Evolutionary conservation across 179 eudicot genomes (phyloP).

Genomic region (Actinidia arguta): DNA sequence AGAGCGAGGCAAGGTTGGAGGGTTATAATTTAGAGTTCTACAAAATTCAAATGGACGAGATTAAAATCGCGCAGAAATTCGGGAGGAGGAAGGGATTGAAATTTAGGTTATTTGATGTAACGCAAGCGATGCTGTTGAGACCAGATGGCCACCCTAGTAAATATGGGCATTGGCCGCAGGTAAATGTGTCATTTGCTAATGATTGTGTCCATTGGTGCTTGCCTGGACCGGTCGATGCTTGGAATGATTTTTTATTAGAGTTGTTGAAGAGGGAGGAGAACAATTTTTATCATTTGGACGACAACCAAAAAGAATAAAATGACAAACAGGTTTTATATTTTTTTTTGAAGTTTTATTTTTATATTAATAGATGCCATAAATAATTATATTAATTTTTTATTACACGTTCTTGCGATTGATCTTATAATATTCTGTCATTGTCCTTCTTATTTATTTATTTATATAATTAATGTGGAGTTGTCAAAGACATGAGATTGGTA

Average conservation of each 20-base stretch:
- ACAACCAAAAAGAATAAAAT: background rate
- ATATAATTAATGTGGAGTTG: no score
- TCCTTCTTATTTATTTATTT: no score
- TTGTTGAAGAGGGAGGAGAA: constrained; percentile 35
- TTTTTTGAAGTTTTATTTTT: no score
- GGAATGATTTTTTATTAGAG: constrained; percentile 68
- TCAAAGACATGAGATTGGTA: no score
- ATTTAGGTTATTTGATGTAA: constrained; percentile 50
- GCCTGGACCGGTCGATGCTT: constrained; percentile 66
- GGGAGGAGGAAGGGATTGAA: constrained; percentile 44
- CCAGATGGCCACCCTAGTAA: constrained; percentile 67
- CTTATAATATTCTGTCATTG: no score
- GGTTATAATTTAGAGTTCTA: constrained; percentile 42
- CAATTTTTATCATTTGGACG: constrained; percentile 3
- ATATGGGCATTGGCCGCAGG: constrained; percentile 45
- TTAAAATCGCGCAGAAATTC: constrained; percentile 34
- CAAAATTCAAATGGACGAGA: constrained; percentile 39
- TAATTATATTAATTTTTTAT: no score
- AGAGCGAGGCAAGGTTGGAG: constrained; percentile 34
- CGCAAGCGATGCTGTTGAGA: constrained; percentile 45
- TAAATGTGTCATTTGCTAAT: constrained; percentile 36
- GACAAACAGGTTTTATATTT: no score
- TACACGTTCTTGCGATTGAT: no score
- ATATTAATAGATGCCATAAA: no score
- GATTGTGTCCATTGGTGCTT: constrained; percentile 74